phyloP scores from a whole-genome alignment of 495 filamentous ascomycete species.

The Pyronema omphalodes region DNA sequence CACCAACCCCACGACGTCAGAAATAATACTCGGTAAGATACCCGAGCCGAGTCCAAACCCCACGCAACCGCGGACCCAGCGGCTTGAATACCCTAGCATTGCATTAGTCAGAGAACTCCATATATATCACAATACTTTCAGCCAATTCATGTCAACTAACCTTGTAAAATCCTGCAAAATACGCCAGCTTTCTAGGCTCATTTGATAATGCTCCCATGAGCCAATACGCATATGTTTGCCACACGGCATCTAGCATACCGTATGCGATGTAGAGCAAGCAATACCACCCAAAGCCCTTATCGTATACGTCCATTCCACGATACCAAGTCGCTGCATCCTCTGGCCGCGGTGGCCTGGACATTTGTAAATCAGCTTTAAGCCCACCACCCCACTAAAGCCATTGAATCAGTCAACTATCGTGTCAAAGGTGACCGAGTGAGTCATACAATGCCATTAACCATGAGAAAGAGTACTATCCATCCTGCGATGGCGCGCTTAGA shows the following conservation, averaged over 20 bases:
- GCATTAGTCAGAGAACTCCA: background rate
- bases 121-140: background rate
- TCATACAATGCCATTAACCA: constrained; percentile 47
- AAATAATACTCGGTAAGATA: constrained; percentile 36
- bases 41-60: constrained; percentile 48
- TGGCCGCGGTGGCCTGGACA: background rate
- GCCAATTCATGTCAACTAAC: background rate
- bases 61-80: constrained; percentile 81
- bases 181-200: constrained; percentile 77
- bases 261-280: constrained; percentile 92
- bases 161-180: constrained; percentile 90
- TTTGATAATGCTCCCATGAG: constrained; percentile 86
- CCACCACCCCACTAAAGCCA: constrained; percentile 55
- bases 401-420: background rate
- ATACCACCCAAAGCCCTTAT: constrained; percentile 51
- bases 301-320: constrained; percentile 43
- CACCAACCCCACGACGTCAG: constrained; percentile 22
- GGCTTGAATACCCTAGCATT: constrained; percentile 54
- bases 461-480: constrained; percentile 42
- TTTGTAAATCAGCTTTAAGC: constrained; percentile 37
- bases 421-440: background rate
- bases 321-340: constrained; percentile 15
- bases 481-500: constrained; percentile 56
- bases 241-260: constrained; percentile 61
- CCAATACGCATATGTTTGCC: constrained; percentile 18